Percentiles rank a stretch among this genome's conserved stretches.
These are phyloP conservation scores for Erysimum cheiranthoides DNA, from an alignment of 345 rosid species.

Conservation along the genomic window DNA sequence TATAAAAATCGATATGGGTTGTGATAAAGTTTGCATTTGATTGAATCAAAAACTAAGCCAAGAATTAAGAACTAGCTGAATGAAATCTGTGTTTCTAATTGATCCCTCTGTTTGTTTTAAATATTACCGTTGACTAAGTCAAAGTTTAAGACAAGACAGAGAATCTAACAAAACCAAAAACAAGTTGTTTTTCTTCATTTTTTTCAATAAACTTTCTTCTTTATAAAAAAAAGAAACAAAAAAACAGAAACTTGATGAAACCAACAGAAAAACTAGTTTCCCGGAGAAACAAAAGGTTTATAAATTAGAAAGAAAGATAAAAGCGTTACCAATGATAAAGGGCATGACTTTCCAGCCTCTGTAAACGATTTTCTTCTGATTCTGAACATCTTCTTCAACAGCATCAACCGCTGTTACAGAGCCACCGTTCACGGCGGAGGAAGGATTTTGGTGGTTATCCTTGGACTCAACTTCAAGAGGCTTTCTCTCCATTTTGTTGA, in stretches of 20 bases:
- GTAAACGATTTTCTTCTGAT: constrained; percentile 45
- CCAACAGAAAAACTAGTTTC: background rate
- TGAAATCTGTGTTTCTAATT: background rate
- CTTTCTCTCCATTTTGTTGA: constrained; percentile 44
- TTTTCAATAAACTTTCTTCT: too few relatives aligned
- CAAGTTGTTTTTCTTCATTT: background rate
- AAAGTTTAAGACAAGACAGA: constrained; percentile 25
- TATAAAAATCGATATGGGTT: background rate
- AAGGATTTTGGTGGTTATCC: constrained; percentile 32
- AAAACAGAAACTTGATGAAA: too few relatives aligned
- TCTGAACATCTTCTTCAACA: constrained; percentile 27
- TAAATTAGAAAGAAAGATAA: background rate
- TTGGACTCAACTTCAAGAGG: constrained; percentile 44
- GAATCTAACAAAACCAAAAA: background rate
- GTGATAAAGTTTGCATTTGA: constrained; percentile 25
- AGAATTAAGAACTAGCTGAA: constrained; percentile 14
- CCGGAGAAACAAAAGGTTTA: background rate
- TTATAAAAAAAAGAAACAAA: too few relatives aligned
- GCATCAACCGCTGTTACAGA: constrained; percentile 40
- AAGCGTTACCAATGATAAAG: constrained; percentile 59
- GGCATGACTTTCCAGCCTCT: constrained; percentile 88
- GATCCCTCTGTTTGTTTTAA: background rate
- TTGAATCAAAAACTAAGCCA: constrained; percentile 26
- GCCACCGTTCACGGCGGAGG: constrained; percentile 42
- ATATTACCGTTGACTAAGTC: constrained; percentile 31